Evolutionary conservation across 2,329 filamentous ascomycete genomes (phyloP), one percentile per base, ranked within the genome.

Genomic region (Fusarium sp.): DNA sequence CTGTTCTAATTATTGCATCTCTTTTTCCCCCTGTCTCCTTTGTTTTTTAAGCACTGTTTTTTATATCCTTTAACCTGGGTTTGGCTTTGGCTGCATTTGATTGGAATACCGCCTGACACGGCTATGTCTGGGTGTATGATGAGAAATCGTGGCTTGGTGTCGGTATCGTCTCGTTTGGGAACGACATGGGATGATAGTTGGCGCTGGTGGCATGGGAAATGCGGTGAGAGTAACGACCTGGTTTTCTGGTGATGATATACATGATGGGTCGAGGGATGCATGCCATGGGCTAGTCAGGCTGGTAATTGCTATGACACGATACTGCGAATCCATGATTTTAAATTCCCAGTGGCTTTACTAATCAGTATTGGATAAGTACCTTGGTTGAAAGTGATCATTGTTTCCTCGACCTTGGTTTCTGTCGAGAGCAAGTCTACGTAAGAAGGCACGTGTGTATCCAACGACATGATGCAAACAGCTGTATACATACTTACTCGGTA

Each of bases 281-380:
- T 45, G 55, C 58, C 35, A 60, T 61, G 61, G 57, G 61, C 42
- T 64, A 65, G 60, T 57, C 57, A 63, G 65, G 53, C 68, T 65
- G 60, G 65, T 76, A 51, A 61, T 76, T 76, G 68, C 57, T 65
- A 72, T 72, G 71, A 70, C 65, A 65, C 54, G 63, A 71, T 44
- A 60, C 47, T 67, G 48, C 62, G 60, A 75, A 53, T 73, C 63
- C 59, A 75, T 65, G 62, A 75, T 74, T 68, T 67, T 42, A 57
- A 67, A 35, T 50, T 70, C 51, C 30, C 33, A 45, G 14, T 31
- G 30, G 39, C 47, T 36, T 31, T 22, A 33, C 31, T 58, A 12
- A 20, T 65, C 47, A 31, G 45, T 24, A 24, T n/a, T 26, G n/a
- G 16, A 38, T 42, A 22, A 33, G 16, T 24, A 18, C 44, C 35